Percentiles rank a stretch among this genome's conserved stretches.
These are phyloP conservation scores for Noccaea bulbosa DNA, from an alignment of 345 rosid species.

Conservation along the genomic window DNA sequence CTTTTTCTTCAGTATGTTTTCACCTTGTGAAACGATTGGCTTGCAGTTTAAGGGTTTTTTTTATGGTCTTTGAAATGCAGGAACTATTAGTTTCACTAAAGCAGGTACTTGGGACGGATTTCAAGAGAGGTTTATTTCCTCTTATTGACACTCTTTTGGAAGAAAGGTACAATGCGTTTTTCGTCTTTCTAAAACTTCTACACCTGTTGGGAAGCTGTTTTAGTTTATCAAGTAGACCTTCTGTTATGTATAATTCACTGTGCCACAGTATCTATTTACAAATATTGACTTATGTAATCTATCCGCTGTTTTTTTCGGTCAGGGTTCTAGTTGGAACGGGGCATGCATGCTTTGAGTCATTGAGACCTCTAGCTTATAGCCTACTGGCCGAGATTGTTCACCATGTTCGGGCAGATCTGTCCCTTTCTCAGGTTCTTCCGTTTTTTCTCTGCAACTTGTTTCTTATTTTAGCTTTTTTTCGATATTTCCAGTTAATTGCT, in stretches of 20 bases:
- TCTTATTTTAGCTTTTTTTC: not conserved
- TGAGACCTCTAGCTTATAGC: slow-evolving; percentile 99
- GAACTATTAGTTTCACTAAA: slow-evolving; percentile 91
- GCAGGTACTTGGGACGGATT: slow-evolving; percentile 98
- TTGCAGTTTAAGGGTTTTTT: slow-evolving; percentile 18
- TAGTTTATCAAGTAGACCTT: slow-evolving; percentile 21
- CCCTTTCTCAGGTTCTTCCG: slow-evolving; percentile 74
- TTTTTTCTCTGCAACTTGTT: slow-evolving; percentile 23
- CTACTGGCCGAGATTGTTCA: slow-evolving; percentile 97
- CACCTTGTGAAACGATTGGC: slow-evolving; percentile 23
- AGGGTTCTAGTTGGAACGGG: slow-evolving; percentile 99
- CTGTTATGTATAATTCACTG: slow-evolving; percentile 7
- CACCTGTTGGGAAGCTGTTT: slow-evolving; percentile 24
- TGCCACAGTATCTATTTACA: slow-evolving; percentile 1
- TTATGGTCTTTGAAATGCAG: slow-evolving; percentile 54
- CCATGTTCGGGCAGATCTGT: slow-evolving; percentile 91
- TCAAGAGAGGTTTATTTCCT: slow-evolving; percentile 97
- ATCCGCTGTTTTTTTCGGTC: slow-evolving; percentile 22
- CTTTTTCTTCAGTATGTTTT: slow-evolving; percentile 20
- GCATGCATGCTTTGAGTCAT: slow-evolving; percentile 89
- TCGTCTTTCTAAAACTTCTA: slow-evolving; percentile 8
- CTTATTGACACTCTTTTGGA: slow-evolving; percentile 90
- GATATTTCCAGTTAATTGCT: not conserved
- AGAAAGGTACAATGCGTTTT: slow-evolving; percentile 64
- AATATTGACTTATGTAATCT: slow-evolving; percentile 3